Conservation (phyloP, 768 basidiomycete genomes). For the Boletales sp. region DNA sequence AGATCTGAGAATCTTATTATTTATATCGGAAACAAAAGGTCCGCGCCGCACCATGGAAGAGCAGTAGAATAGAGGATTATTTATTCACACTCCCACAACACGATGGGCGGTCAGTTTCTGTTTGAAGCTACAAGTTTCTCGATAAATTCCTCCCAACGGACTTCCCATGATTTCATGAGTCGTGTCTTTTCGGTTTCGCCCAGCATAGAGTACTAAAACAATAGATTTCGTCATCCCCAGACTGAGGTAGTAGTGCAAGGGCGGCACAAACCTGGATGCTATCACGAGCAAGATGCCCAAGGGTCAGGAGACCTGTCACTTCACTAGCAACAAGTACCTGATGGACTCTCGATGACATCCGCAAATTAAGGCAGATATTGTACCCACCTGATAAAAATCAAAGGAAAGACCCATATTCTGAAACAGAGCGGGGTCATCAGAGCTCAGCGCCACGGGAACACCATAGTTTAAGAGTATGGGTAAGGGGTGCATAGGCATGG, state of each 20-base stretch:
- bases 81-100: not conserved
- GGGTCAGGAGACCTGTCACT: constrained; percentile 57
- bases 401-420: constrained; percentile 68
- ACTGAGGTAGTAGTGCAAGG: not conserved
- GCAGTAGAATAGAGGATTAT: not conserved
- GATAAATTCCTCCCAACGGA: constrained; percentile 45
- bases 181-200: constrained; percentile 41
- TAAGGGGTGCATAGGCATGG: constrained; percentile 78
- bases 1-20: not conserved
- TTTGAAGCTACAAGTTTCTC: constrained; percentile 28
- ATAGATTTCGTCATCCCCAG: not conserved
- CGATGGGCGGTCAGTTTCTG: not conserved
- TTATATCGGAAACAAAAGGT: not conserved
- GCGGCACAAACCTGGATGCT: constrained; percentile 50
- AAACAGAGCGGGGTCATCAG: constrained; percentile 76
- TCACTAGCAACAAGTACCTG: constrained; percentile 70
- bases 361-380: not conserved
- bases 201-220: constrained; percentile 50
- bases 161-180: constrained; percentile 44
- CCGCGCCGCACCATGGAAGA: not conserved
- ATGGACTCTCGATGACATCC: not conserved
- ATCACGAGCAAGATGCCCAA: constrained; percentile 61
- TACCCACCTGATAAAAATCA: constrained; percentile 69
- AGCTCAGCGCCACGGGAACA: constrained; percentile 65
- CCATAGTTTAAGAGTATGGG: constrained; percentile 68